Conservation (phyloP, 352 stramenopile species). For the Globisporangium canariense region DNA sequence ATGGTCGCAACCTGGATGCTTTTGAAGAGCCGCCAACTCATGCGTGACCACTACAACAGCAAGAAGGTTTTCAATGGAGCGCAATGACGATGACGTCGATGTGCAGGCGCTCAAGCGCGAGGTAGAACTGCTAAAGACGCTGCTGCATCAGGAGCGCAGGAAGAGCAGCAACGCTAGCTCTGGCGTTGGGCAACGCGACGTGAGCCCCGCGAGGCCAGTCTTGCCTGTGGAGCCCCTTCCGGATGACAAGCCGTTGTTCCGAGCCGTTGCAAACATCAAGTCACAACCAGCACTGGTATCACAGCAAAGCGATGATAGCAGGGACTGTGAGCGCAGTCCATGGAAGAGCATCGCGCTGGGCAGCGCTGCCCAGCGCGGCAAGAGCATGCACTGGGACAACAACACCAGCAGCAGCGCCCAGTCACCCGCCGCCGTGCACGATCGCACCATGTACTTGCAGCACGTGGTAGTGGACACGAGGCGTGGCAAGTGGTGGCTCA, state of each 20-base stretch:
- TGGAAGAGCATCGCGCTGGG: neutral
- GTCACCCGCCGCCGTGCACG: slow-evolving; percentile 5
- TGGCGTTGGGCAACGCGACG: neutral
- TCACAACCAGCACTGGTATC: neutral
- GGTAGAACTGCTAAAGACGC: slow-evolving; percentile 42
- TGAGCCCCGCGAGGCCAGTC: slow-evolving; percentile 11
- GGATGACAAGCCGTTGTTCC: neutral
- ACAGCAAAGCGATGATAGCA: neutral
- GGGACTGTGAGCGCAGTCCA: neutral
- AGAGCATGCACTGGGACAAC: slow-evolving; percentile 8
- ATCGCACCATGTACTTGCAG: slow-evolving; percentile 22
- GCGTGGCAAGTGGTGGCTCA: slow-evolving; percentile 67
- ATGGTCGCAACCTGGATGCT: too few species aligned
- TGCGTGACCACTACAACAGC: too few species aligned
- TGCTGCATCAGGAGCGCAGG: slow-evolving; percentile 41
- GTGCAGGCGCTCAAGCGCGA: slow-evolving; percentile 50
- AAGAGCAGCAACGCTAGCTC: slow-evolving; percentile 17
- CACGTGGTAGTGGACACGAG: slow-evolving; percentile 40
- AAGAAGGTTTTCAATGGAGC: neutral
- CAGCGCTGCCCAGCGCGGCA: neutral
- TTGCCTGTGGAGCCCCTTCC: slow-evolving; percentile 9
- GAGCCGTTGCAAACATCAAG: neutral
- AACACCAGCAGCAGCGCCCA: slow-evolving; percentile 5
- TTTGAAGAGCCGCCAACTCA: too few species aligned
- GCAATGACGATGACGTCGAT: slow-evolving; percentile 27